phyloP scores from a whole-genome alignment of 2,329 filamentous ascomycete species.

The Ophiocordyceps robertsii region DNA sequence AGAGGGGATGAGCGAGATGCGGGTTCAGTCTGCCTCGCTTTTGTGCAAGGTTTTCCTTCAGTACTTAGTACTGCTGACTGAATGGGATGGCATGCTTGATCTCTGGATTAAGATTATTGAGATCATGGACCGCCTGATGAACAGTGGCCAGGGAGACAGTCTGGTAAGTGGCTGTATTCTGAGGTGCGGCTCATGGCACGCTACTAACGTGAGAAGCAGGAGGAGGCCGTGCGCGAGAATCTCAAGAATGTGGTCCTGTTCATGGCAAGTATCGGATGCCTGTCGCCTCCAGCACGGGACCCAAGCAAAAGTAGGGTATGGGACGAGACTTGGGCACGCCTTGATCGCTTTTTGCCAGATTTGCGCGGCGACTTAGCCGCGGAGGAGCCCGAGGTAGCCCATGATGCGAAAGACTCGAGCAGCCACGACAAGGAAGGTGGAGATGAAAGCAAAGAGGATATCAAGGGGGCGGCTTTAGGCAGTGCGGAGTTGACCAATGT shows the following conservation, averaged over 20 bases:
- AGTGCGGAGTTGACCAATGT: no score
- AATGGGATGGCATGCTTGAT: slow-evolving; percentile 80
- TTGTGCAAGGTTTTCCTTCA: slow-evolving; percentile 93
- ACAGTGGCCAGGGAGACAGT: slow-evolving; percentile 83
- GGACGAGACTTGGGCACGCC: slow-evolving; percentile 51
- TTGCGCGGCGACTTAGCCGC: slow-evolving; percentile 31
- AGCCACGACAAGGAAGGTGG: not conserved
- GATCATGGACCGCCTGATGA: slow-evolving; percentile 92
- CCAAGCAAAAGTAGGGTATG: slow-evolving; percentile 41
- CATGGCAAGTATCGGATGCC: slow-evolving; percentile 79
- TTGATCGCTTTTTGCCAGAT: slow-evolving; percentile 51
- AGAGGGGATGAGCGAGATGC: slow-evolving; percentile 86
- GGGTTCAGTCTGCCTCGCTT: slow-evolving; percentile 80
- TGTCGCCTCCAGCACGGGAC: slow-evolving; percentile 55
- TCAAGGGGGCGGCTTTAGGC: no score
- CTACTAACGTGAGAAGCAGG: slow-evolving; percentile 32
- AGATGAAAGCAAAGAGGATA: not conserved
- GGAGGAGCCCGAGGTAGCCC: slow-evolving; percentile 1
- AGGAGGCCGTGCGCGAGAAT: slow-evolving; percentile 90
- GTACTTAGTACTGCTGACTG: slow-evolving; percentile 72
- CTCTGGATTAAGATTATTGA: slow-evolving; percentile 87
- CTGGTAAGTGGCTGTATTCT: slow-evolving; percentile 42
- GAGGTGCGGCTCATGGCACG: not conserved
- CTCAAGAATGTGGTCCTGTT: slow-evolving; percentile 93
- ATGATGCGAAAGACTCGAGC: not conserved